Evolutionary conservation across 768 basidiomycete genomes (phyloP).

Genomic region (Suillus weaverae): DNA sequence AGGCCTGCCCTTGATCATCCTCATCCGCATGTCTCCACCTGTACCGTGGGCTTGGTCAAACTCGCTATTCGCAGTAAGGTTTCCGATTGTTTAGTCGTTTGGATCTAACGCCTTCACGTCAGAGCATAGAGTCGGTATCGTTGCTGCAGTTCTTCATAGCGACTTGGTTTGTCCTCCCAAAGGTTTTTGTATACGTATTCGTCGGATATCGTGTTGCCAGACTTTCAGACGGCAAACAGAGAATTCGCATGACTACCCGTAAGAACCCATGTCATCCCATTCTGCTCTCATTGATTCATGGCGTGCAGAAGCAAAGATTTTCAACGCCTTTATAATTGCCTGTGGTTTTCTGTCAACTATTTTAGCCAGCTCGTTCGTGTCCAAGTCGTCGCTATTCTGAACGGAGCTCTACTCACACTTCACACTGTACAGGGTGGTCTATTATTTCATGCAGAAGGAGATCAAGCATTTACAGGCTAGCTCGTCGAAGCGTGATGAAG

Average conservation of each 20-base stretch:
- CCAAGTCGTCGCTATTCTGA: slow-evolving; percentile 10
- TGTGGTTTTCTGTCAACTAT: slow-evolving; percentile 57
- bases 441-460: slow-evolving; percentile 60
- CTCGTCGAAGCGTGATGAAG: slow-evolving; percentile 48
- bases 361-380: slow-evolving; percentile 64
- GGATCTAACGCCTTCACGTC: slow-evolving; percentile 10
- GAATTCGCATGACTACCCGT: slow-evolving; percentile 75
- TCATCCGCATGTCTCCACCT: slow-evolving; percentile 79
- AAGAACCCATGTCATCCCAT: slow-evolving; percentile 18
- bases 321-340: slow-evolving; percentile 60
- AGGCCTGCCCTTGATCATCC: slow-evolving; percentile 78
- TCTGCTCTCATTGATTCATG: slow-evolving; percentile 11
- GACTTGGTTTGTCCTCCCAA: slow-evolving; percentile 70
- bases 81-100: slow-evolving; percentile 5
- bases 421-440: slow-evolving; percentile 53
- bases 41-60: slow-evolving; percentile 88
- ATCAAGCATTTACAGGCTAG: slow-evolving; percentile 53
- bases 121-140: slow-evolving; percentile 74
- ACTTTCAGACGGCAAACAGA: slow-evolving; percentile 72
- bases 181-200: slow-evolving; percentile 69
- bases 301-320: slow-evolving; percentile 54
- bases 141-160: slow-evolving; percentile 77
- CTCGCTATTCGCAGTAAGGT: slow-evolving; percentile 71
- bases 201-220: slow-evolving; percentile 73
- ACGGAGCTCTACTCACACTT: slow-evolving; percentile 10